Evolutionary conservation across 441 rosid species (phyloP), one percentile per base, ranked within the genome.

Genomic region (Sinapis alba): DNA sequence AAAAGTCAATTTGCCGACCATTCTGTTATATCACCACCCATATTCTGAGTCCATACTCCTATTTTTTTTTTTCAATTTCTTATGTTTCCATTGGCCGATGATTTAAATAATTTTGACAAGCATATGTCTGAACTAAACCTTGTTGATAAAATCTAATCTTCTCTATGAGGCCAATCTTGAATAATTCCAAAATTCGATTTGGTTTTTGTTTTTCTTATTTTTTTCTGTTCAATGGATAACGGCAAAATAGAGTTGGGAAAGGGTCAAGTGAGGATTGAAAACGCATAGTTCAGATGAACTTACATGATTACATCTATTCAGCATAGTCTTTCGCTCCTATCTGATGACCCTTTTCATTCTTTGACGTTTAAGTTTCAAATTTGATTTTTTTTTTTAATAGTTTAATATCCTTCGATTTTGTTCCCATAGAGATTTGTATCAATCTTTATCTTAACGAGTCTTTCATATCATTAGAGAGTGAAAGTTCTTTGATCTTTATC

Each of bases 21-120:
- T 76, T 74, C 96, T 91, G 97, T 75, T 93, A 90, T 89, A 93
- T 90, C 94, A 90, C 95, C 97, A 89, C 93, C 97, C 94, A 89
- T 91, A 83, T 71, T 73, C 91, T 4, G 97, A 89, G 93, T 84
- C 88, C 84, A 15, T 47, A 7, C 20, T 16, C 2, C 10, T 0
- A 16, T 18, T 1, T 24, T 16, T 61, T 3, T 8, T 9, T 0
- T 54, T 0, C 7, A 43, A 12, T 27, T 50, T 6, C 0, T 3
- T 9, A 0, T 3, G 2, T 8, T 7, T 47, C 16, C 1, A 13
- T 18, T 65, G 85, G 94, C 97, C 96, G 69, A 83, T 91, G 97
- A 91, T 90, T 86, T 68, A 80, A 75, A 57, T 20, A 6, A 53
- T 15, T 59, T 78, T 19, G 96, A 91, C 96, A 89, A 91, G 94